Evolutionary conservation across 2,329 filamentous ascomycete genomes (phyloP).

Genomic region (Cladophialophora psammophila): DNA sequence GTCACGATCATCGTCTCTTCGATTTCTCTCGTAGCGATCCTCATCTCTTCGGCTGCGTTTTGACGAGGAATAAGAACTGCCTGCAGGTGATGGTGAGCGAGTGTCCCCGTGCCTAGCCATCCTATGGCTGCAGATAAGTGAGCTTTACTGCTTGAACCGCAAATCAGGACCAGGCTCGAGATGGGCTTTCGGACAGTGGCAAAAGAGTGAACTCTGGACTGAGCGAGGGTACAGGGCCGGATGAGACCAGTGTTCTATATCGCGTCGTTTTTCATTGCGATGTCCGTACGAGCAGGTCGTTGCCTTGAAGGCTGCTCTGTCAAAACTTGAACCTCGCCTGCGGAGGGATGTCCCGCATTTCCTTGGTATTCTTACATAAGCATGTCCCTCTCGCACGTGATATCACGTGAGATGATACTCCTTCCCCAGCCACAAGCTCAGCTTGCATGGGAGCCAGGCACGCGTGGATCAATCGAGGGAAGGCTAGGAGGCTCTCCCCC

Average conservation of each 20-base stretch:
- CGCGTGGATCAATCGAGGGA: constrained; percentile 8
- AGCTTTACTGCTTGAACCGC: constrained; percentile 52
- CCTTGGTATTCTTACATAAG: constrained; percentile 8
- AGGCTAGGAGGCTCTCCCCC: constrained; percentile 12
- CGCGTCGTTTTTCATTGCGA: not conserved
- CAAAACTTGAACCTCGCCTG: constrained; percentile 1
- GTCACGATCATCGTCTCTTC: constrained; percentile 57
- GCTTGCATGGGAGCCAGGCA: constrained; percentile 11
- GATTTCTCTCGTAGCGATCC: constrained; percentile 59
- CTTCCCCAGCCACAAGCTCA: constrained; percentile 11
- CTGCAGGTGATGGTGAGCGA: constrained; percentile 93
- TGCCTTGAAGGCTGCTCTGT: not conserved
- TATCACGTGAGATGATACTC: not conserved
- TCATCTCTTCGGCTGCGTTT: constrained; percentile 66
- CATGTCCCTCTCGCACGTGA: constrained; percentile 9
- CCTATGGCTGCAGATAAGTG: constrained; percentile 52
- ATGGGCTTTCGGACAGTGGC: constrained; percentile 4
- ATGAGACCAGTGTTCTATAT: constrained; percentile 1
- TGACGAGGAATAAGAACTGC: constrained; percentile 78
- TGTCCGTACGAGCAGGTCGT: not conserved
- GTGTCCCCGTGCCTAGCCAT: constrained; percentile 69
- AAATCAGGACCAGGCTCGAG: constrained; percentile 34
- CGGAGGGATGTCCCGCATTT: constrained; percentile 5
- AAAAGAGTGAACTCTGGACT: not conserved
- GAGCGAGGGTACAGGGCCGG: not conserved